Conservation (phyloP, 345 rosid genomes). For the Mallotus nudiflorus region DNA sequence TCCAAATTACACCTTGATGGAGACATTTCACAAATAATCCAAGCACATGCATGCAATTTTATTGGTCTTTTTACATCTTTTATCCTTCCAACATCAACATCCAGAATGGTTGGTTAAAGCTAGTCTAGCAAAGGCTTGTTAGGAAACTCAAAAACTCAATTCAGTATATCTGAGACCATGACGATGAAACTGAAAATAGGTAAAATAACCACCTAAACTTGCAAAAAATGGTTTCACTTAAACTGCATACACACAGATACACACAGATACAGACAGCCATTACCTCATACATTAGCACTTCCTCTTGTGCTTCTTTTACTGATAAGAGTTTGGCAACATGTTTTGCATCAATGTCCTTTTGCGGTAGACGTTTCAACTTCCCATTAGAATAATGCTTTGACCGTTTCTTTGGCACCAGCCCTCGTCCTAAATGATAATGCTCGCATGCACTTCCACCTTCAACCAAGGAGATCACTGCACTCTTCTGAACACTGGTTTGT, state of each 20-base stretch:
- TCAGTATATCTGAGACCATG: neutral
- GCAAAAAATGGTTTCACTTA: neutral
- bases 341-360: conserved; percentile 56
- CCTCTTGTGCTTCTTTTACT: conserved; percentile 69
- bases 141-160: neutral
- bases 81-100: neutral
- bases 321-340: conserved; percentile 57
- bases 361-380: conserved; percentile 49
- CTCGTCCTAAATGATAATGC: conserved; percentile 44
- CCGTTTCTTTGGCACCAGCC: conserved; percentile 56
- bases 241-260: too few species aligned
- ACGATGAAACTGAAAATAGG: neutral
- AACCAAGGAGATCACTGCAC: conserved; percentile 53
- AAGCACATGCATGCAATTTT: neutral
- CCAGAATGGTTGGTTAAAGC: neutral
- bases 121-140: neutral
- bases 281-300: conserved; percentile 76
- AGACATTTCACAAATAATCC: neutral
- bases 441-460: conserved; percentile 46
- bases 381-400: conserved; percentile 44
- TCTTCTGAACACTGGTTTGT: conserved; percentile 49
- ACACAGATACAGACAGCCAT: neutral
- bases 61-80: neutral
- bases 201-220: neutral
- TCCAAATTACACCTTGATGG: neutral